A percentile compares a stretch with the other conserved stretches of the same genome.
These are phyloP conservation scores for Cryptococcus amylolentus DNA, from an alignment of 1,284 basidiomycete species.

Conservation along the genomic window DNA sequence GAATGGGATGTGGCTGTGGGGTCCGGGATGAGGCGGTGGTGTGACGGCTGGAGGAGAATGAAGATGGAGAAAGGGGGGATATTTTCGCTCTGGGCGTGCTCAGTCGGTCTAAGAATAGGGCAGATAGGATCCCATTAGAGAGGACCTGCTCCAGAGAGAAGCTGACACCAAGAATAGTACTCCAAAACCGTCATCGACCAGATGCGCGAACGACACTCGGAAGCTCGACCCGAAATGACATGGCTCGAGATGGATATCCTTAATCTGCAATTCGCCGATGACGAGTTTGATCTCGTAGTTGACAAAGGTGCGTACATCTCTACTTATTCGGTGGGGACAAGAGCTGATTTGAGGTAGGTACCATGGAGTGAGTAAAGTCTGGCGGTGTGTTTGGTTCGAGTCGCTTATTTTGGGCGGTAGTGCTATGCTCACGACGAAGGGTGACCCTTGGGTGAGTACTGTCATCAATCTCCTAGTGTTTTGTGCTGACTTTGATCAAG, in stretches of 20 bases:
- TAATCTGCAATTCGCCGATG: conserved; percentile 62
- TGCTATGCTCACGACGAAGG: conserved; percentile 84
- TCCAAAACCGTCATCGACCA: conserved; percentile 74
- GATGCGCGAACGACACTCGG: conserved; percentile 64
- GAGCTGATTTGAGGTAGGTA: conserved; percentile 53
- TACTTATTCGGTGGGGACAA: not conserved
- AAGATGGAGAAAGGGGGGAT: too few relatives aligned
- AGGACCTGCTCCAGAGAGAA: too few relatives aligned
- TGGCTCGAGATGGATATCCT: conserved; percentile 90
- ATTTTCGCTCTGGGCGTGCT: too few relatives aligned
- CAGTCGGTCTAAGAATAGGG: too few relatives aligned
- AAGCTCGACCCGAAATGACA: conserved; percentile 64
- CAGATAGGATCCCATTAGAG: too few relatives aligned
- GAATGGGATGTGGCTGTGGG: too few relatives aligned
- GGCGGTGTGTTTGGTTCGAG: not conserved
- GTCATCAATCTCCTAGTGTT: not conserved
- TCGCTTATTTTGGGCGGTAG: conserved; percentile 17
- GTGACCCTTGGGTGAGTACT: conserved; percentile 77
- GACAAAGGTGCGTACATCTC: conserved; percentile 66
- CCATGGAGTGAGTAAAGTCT: conserved; percentile 63
- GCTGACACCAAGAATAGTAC: conserved; percentile 56
- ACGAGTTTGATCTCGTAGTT: conserved; percentile 76
- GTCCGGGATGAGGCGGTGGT: too few relatives aligned
- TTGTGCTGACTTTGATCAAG: conserved; percentile 49
- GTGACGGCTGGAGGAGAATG: too few relatives aligned